Percentiles rank a stretch among this genome's conserved stretches.
Conservation (phyloP, 345 rosid genomes). For the Citrus sinensis region DNA sequence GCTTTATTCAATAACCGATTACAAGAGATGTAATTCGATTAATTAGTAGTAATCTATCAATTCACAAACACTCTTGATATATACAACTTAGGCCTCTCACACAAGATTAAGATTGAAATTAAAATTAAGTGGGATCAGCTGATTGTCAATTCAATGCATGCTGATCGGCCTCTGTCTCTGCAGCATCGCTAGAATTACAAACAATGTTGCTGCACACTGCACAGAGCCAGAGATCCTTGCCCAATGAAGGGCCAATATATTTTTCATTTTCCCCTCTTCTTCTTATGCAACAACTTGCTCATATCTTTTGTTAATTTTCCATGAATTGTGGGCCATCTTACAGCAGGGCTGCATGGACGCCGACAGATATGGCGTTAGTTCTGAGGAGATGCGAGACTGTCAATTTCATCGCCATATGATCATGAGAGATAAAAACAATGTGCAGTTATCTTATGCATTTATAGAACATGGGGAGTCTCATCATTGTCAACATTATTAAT, state of each 20-base stretch:
- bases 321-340: not conserved
- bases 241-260: not conserved
- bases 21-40: not conserved
- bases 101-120: not conserved
- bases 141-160: not conserved
- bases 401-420: not conserved
- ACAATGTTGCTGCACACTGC: not conserved
- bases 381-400: not conserved
- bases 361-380: not conserved
- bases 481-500: not conserved
- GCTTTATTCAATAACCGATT: not conserved
- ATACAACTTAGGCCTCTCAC: not conserved
- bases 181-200: not conserved
- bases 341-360: not conserved
- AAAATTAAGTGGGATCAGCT: not conserved
- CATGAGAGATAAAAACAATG: not conserved
- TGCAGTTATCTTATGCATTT: not conserved
- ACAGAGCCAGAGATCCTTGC: not conserved
- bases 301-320: not conserved
- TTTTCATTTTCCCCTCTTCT: not conserved
- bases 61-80: not conserved
- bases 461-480: conserved; percentile 8
- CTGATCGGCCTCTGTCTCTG: not conserved
- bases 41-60: not conserved
- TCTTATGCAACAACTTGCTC: not conserved